phyloP scores from a whole-genome alignment of 768 basidiomycete species.

The Boletus tylopilopsis region DNA sequence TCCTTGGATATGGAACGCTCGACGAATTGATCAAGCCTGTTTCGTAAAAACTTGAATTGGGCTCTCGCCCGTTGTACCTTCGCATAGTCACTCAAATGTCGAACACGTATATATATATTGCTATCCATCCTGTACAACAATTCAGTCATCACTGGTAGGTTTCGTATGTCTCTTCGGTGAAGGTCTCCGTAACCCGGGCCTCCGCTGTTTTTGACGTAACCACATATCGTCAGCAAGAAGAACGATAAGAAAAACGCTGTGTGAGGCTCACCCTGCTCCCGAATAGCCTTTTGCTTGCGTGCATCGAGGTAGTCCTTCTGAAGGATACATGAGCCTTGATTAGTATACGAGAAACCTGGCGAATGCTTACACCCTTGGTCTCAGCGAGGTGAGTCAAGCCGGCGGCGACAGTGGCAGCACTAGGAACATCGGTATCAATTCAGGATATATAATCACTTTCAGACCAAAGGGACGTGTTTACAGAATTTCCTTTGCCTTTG shows the following conservation, averaged over 20 bases:
- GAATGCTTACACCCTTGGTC: slow-evolving; percentile 19
- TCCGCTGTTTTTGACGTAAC: not conserved
- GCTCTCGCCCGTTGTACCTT: too few relatives aligned
- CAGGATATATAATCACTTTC: not conserved
- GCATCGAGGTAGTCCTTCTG: slow-evolving; percentile 6
- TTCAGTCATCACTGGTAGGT: too few relatives aligned
- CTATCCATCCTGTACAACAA: not conserved
- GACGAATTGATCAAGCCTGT: too few relatives aligned
- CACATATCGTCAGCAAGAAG: not conserved
- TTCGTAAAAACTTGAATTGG: too few relatives aligned
- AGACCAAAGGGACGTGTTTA: not conserved
- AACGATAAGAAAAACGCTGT: not conserved
- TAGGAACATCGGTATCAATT: not conserved
- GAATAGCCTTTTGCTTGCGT: not conserved
- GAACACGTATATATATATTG: too few relatives aligned
- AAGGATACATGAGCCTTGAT: not conserved
- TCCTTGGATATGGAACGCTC: too few relatives aligned
- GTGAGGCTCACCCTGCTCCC: slow-evolving; percentile 1
- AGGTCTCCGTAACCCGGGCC: too few relatives aligned
- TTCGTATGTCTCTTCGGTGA: too few relatives aligned
- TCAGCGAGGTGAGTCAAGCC: slow-evolving; percentile 6
- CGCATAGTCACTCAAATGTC: too few relatives aligned
- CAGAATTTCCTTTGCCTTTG: slow-evolving; percentile 19
- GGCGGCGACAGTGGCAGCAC: slow-evolving; percentile 10
- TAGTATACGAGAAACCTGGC: too few relatives aligned